Evolutionary conservation across 768 basidiomycete species (phyloP).

Genomic region (Suillus sp.): DNA sequence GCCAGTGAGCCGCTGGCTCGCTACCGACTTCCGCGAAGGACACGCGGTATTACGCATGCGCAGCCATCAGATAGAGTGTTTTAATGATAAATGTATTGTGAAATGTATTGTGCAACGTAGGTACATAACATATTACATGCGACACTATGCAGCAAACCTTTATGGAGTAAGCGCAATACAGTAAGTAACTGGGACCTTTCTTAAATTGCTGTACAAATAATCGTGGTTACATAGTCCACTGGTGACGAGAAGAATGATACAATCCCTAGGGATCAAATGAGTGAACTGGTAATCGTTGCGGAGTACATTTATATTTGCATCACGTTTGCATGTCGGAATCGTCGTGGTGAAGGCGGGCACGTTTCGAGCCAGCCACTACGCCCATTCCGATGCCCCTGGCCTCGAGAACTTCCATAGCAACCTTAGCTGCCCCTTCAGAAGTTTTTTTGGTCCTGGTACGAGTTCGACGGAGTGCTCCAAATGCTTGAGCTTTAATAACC

Average conservation of each 20-base stretch:
- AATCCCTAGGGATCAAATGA: conserved; percentile 11
- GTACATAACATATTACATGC: conserved; percentile 41
- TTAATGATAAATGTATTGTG: conserved; percentile 16
- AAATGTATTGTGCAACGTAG: conserved; percentile 28
- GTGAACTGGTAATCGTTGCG: conserved; percentile 5
- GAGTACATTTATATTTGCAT: conserved; percentile 22
- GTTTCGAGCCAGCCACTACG: conserved; percentile 38
- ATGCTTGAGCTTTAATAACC: conserved; percentile 89
- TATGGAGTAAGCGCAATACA: conserved; percentile 35
- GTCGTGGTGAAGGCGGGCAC: conserved; percentile 53
- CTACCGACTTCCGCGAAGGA: conserved; percentile 4
- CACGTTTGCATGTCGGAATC: conserved; percentile 46
- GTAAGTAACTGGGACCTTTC: conserved; percentile 35
- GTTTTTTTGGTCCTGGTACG: conserved; percentile 72
- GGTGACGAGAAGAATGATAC: conserved; percentile 9
- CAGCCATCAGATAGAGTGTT: conserved; percentile 13
- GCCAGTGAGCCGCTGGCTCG: conserved; percentile 6
- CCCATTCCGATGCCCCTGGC: conserved; percentile 71
- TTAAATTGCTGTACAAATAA: conserved; percentile 29
- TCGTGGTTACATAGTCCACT: conserved; percentile 24
- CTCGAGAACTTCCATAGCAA: conserved; percentile 81
- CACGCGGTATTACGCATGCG: conserved; percentile 9
- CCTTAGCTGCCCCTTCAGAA: conserved; percentile 69
- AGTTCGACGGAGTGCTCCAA: conserved; percentile 80
- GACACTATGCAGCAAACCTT: conserved; percentile 37